A percentile compares a stretch with the other conserved stretches of the same genome.
phyloP scores from a whole-genome alignment of 768 basidiomycete genomes.

The Pleurotus citrinopileatus region DNA sequence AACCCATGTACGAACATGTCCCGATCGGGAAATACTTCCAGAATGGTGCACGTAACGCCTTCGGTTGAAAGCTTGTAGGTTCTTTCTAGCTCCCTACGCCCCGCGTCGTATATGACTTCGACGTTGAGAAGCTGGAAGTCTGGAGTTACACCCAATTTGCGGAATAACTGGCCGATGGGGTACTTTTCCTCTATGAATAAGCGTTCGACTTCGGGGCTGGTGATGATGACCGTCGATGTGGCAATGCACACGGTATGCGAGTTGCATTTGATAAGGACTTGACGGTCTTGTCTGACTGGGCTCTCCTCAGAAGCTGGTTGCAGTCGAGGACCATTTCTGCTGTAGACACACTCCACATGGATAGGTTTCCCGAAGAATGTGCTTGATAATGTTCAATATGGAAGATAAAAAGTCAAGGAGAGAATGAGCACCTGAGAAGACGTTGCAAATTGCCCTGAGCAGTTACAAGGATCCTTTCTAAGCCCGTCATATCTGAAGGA shows the following conservation, averaged over 20 bases:
- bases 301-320: constrained; percentile 32
- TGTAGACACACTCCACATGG: constrained; percentile 30
- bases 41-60: constrained; percentile 62
- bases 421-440: constrained; percentile 52
- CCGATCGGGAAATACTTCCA: constrained; percentile 65
- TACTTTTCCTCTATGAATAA: constrained; percentile 66
- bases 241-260: constrained; percentile 56
- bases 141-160: constrained; percentile 48
- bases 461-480: constrained; percentile 68
- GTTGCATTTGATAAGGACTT: constrained; percentile 60
- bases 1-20: constrained; percentile 50
- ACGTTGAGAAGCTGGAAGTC: constrained; percentile 58
- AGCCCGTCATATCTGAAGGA: constrained; percentile 48
- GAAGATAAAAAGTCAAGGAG: neutral
- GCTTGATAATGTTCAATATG: constrained; percentile 28
- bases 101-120: constrained; percentile 30
- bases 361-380: constrained; percentile 65
- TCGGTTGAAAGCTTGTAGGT: constrained; percentile 56
- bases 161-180: constrained; percentile 67
- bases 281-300: constrained; percentile 62
- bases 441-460: constrained; percentile 71
- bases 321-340: constrained; percentile 48
- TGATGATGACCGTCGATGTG: constrained; percentile 62
- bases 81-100: constrained; percentile 39
- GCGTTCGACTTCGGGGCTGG: constrained; percentile 51